phyloP scores from a whole-genome alignment of 805 yeast species.

The Ogataea henricii region DNA sequence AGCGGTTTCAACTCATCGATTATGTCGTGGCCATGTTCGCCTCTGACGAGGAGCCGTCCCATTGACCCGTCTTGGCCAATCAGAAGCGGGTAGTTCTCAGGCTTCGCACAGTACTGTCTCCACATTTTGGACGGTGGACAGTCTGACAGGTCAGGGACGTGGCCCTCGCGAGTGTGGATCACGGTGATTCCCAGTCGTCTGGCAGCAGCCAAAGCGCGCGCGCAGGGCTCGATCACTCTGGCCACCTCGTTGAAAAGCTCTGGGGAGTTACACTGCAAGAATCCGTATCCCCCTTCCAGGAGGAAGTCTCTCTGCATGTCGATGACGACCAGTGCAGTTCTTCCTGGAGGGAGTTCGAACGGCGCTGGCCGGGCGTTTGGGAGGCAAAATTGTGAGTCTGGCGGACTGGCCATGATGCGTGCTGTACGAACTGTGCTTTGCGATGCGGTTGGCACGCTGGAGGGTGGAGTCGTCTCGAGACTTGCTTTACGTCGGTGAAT shows the following conservation, averaged over 20 bases:
- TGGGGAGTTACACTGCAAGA: slow-evolving; percentile 20
- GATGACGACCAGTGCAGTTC: slow-evolving; percentile 32
- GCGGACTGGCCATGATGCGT: too few species aligned
- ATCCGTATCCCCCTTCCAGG: slow-evolving; percentile 32
- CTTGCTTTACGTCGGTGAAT: too few species aligned
- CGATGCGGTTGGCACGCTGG: too few species aligned
- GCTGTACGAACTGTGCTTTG: too few species aligned
- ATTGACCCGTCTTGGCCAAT: slow-evolving; percentile 37
- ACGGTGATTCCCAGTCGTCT: slow-evolving; percentile 31
- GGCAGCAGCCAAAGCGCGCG: slow-evolving; percentile 27
- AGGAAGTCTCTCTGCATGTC: slow-evolving; percentile 39
- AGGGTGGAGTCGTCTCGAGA: too few species aligned
- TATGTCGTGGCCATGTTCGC: slow-evolving; percentile 37
- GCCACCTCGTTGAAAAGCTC: slow-evolving; percentile 16
- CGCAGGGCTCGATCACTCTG: slow-evolving; percentile 28
- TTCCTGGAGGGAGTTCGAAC: slow-evolving; percentile 13
- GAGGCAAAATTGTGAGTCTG: neutral
- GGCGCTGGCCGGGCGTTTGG: slow-evolving; percentile 14
- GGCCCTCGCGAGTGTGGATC: slow-evolving; percentile 38
- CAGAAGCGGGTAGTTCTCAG: slow-evolving; percentile 17
- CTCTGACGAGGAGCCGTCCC: slow-evolving; percentile 34
- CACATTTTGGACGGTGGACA: slow-evolving; percentile 32
- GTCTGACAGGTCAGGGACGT: slow-evolving; percentile 30
- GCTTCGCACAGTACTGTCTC: slow-evolving; percentile 28
- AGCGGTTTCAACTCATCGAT: slow-evolving; percentile 34